Percentiles rank a stretch among this genome's conserved stretches.
Evolutionary conservation across 768 basidiomycete genomes (phyloP).

Genomic region (Stropharia rugosoannulata): DNA sequence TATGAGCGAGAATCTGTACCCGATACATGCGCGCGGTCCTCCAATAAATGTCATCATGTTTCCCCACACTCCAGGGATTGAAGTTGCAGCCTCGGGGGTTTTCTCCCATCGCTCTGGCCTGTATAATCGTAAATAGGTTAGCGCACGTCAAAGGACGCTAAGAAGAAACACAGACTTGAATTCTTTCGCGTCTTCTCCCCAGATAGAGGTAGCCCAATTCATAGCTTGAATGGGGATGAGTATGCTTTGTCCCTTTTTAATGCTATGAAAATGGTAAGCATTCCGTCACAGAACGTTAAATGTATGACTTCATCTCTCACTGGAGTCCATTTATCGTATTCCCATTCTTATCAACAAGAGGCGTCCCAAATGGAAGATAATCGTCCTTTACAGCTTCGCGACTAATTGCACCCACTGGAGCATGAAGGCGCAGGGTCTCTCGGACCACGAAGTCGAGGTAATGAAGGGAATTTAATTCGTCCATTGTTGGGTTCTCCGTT

Average conservation of each 20-base stretch:
- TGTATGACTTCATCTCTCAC: conserved; percentile 3
- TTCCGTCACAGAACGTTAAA: background rate
- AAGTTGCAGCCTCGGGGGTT: conserved; percentile 40
- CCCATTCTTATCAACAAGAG: conserved; percentile 44
- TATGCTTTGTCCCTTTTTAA: conserved; percentile 40
- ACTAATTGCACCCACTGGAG: conserved; percentile 44
- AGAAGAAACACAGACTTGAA: conserved; percentile 43
- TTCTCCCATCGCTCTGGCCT: conserved; percentile 68
- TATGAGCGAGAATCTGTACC: conserved; percentile 60
- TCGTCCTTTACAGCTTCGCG: conserved; percentile 53
- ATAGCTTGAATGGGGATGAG: conserved; percentile 51
- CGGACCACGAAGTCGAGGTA: conserved; percentile 68
- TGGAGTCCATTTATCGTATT: conserved; percentile 33
- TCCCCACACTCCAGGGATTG: conserved; percentile 61
- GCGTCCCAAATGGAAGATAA: conserved; percentile 45
- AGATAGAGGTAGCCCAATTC: conserved; percentile 51
- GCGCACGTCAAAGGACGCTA: background rate
- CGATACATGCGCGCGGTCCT: conserved; percentile 68
- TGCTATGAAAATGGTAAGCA: conserved; percentile 24
- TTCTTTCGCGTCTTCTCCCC: conserved; percentile 61
- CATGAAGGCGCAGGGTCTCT: conserved; percentile 56
- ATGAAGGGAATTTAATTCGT: conserved; percentile 60
- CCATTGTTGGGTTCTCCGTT: conserved; percentile 66
- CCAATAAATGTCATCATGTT: conserved; percentile 62
- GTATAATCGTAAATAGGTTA: background rate